phyloP scores from a whole-genome alignment of 83 land plant species.

The Isoetes engelmannii region DNA sequence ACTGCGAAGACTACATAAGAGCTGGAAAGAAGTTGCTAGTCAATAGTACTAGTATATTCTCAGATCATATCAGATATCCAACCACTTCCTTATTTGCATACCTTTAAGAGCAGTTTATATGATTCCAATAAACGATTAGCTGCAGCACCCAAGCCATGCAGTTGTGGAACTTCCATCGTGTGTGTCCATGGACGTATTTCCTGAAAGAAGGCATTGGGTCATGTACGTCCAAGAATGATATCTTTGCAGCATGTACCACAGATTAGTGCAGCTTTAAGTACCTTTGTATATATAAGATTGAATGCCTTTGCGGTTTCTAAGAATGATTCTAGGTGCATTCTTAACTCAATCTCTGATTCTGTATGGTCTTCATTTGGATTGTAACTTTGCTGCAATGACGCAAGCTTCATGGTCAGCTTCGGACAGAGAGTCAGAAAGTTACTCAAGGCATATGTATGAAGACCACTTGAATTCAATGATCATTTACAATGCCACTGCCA shows the following conservation, averaged over 20 bases:
- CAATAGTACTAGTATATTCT: neutral
- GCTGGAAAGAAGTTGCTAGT: slow-evolving; percentile 36
- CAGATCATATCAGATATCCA: slow-evolving; percentile 7
- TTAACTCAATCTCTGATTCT: slow-evolving; percentile 47
- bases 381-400: slow-evolving; percentile 45
- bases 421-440: too few relatives aligned
- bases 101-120: slow-evolving; percentile 77
- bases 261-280: slow-evolving; percentile 6
- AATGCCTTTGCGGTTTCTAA: slow-evolving; percentile 73
- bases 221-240: neutral
- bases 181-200: slow-evolving; percentile 99
- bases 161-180: slow-evolving; percentile 98
- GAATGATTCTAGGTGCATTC: slow-evolving; percentile 59
- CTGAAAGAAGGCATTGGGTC: slow-evolving; percentile 26
- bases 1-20: slow-evolving; percentile 69
- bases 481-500: too few relatives aligned
- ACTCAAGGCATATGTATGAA: too few relatives aligned
- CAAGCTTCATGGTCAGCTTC: too few relatives aligned
- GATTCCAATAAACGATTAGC: slow-evolving; percentile 86
- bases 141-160: slow-evolving; percentile 98
- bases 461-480: too few relatives aligned
- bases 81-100: slow-evolving; percentile 15
- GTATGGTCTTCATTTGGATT: slow-evolving; percentile 74
- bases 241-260: neutral
- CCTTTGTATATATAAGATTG: slow-evolving; percentile 72